Base-by-base conservation (phyloP, 2,329 filamentous ascomycete species). In the Geosmithia morbida region DNA sequence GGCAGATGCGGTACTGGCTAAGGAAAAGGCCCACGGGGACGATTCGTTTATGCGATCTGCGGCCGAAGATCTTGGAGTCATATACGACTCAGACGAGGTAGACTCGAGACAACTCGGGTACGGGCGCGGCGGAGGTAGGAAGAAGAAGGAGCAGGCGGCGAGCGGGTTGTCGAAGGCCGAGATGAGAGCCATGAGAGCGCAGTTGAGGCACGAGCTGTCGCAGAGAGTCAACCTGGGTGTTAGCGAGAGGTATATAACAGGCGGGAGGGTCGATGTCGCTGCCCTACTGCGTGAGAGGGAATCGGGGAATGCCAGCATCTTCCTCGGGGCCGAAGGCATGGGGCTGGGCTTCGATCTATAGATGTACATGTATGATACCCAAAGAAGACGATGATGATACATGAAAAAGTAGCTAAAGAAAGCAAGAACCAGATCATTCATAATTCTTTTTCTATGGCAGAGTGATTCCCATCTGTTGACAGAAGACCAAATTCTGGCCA, bases 21-120 rank as follows among this genome's bases (percentile, higher is more conserved):
- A 95, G 66, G 87, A 94, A 59, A 94, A 90, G 65, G 79, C 83
- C 10, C 79, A 78, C 48, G 83, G 84, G 56, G 86, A 94, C 55
- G 86, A 95, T 54, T 79, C 87, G 48, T 92, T 89, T 80, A 70
- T 97, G 55, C 79, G 79, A 42, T 78, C 77, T 44, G 89, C 88
- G 0, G 92, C 92, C 0, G 88, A 96, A 49, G 90, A 97, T 53
- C 72, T 98, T 0, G 92, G 92, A 1, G 86, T 97, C 0, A 90
- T 96, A 46, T 95, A 94, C 59, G 88, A 97, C 59, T 85, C 80
- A 50, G 88, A 94, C 37, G 87, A 94, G 43, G 83, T 95, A 33
- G 85, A 87, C 41, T 82, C 88, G 49, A 72, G 71, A 7, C 77
- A 80, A 7, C 72, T 70, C 47, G 73, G 74, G 57, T 75, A 76